phyloP scores from a whole-genome alignment of 305 asterid genomes.

The Fraxinus platypoda region DNA sequence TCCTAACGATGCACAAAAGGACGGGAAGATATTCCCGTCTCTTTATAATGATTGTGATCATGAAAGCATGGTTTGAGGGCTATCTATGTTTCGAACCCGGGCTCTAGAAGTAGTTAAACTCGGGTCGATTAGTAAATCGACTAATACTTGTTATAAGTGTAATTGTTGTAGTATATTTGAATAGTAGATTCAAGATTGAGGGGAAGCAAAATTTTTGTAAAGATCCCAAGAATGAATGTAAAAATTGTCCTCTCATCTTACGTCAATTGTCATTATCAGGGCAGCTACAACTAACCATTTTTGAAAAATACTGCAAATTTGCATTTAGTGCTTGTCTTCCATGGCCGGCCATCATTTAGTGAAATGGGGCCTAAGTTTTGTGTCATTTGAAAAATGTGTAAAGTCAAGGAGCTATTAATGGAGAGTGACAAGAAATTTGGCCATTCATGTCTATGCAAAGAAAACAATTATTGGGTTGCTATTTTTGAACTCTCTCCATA shows the following conservation, averaged over 20 bases:
- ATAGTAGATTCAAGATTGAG: background rate
- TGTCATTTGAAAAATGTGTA: background rate
- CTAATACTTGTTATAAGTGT: background rate
- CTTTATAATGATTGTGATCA: constrained; percentile 17
- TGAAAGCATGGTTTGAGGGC: background rate
- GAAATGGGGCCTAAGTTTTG: constrained; percentile 33
- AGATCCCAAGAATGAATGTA: background rate
- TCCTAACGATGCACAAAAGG: constrained; percentile 26
- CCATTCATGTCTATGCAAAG: background rate
- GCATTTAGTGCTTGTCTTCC: constrained; percentile 27
- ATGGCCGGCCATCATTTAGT: constrained; percentile 46
- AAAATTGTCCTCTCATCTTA: background rate
- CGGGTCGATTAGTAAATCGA: background rate
- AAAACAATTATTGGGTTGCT: background rate
- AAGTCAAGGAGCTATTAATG: background rate
- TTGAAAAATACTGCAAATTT: constrained; percentile 13
- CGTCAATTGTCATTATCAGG: background rate
- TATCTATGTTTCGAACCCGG: background rate
- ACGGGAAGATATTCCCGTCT: constrained; percentile 30
- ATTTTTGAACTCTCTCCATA: background rate
- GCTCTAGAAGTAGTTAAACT: background rate
- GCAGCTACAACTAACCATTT: background rate
- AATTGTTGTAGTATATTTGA: background rate
- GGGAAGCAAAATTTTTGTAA: background rate
- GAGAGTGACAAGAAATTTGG: background rate